Base-by-base conservation (phyloP, 495 filamentous ascomycete species). In the Wilcoxina mikolae region DNA sequence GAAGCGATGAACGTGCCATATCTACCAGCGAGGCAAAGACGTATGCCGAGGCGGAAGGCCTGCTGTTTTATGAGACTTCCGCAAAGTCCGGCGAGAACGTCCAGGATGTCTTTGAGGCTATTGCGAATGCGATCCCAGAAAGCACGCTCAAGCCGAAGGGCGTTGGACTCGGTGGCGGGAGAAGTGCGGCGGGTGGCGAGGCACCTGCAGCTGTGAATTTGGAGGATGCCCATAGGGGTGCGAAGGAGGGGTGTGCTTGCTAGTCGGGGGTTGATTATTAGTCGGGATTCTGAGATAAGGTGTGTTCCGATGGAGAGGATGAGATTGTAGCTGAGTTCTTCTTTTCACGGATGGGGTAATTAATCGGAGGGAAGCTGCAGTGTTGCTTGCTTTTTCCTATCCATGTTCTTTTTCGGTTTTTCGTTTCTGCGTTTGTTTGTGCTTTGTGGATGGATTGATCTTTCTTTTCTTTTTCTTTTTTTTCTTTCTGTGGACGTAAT, bases 41-140 rank as follows among this genome's bases (percentile, higher is more conserved):
- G 29, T 96, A 95, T 72, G 93, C 91, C 11, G 87, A 96, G 51
- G 90, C 96, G 67, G 91, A 98, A 69, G 77, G 81, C 20, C 71
- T 96, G 48, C 66, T 98, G 60, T 98, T 96, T 72, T 98, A 94
- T 62, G 91, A 98, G 75, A 98, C 91, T 20, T 94, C 86, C 60
- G 91, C 91, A 41, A 98, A 98, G 78, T 89, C 88, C 2, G 93
- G 91, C 10, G 73, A 80, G 58, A 94, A 95, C 68, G 91, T 98
- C 27, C 78, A 82, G 58, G 89, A 91, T 59, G 91, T 98, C 22
- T 98, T 98, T 68, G 94, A 90, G 43, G 89, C 90, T n/a, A 95
- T 96, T 66, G 90, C 90, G 53, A 94, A 94, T 65, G 86, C 88
- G 24, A 96, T 96, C 56, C 90, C 91, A 0, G 91, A 96, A 71